Evolutionary conservation across 257 asterid species (phyloP).

Genomic region (Solanum gandarillasii): DNA sequence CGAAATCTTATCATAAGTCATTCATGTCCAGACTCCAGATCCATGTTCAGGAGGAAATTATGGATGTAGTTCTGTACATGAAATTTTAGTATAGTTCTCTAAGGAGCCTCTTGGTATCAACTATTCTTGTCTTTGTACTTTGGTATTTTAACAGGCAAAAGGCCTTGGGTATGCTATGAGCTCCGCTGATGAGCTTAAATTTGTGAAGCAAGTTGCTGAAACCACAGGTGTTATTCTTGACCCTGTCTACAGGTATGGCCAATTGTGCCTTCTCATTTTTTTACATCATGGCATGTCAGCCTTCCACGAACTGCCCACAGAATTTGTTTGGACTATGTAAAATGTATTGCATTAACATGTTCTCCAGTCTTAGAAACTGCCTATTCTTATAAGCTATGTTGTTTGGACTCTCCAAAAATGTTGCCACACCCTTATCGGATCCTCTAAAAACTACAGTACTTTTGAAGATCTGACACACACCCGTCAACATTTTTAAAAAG

Average conservation of each 20-base stretch:
- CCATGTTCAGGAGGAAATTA: not conserved
- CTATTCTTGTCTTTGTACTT: not conserved
- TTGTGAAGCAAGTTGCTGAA: constrained; percentile 75
- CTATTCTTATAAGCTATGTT: not conserved
- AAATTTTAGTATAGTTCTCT: not conserved
- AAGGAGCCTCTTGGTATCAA: not conserved
- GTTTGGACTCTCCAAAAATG: not conserved
- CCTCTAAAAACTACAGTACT: not conserved
- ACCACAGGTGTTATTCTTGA: constrained; percentile 86
- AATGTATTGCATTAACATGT: not conserved
- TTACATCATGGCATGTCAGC: not conserved
- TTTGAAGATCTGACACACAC: not conserved
- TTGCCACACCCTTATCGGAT: not conserved
- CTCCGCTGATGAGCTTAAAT: constrained; percentile 70
- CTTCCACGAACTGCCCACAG: not conserved
- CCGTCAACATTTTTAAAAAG: too few species aligned
- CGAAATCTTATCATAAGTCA: not conserved
- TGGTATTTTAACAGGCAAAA: constrained; percentile 54
- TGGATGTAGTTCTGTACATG: not conserved
- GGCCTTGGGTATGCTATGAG: constrained; percentile 95
- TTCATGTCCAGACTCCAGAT: not conserved
- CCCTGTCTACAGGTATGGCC: constrained; percentile 82
- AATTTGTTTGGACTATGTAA: not conserved
- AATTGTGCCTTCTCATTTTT: not conserved
- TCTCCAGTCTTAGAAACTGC: not conserved